Percentiles rank a stretch among this genome's conserved stretches.
phyloP scores from a whole-genome alignment of 139 green algal species.

The Asterochloris erici region DNA sequence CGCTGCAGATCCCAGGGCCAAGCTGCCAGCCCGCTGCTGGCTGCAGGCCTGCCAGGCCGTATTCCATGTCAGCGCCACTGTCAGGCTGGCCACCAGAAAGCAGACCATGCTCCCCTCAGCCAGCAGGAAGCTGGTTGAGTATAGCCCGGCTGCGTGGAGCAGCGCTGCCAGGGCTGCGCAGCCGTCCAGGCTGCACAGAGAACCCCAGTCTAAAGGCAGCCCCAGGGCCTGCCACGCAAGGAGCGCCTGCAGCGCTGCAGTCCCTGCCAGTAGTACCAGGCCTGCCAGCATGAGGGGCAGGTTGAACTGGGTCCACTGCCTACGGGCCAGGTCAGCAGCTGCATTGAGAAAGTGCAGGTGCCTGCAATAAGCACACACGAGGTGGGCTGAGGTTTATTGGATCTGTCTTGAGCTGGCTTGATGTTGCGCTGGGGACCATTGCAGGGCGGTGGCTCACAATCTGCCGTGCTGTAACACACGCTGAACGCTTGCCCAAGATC shows the following conservation, averaged over 20 bases:
- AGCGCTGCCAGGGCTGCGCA: neutral
- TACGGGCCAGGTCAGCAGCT: slow-evolving; percentile 50
- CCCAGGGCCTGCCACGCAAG: neutral
- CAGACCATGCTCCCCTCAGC: slow-evolving; percentile 49
- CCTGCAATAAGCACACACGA: neutral
- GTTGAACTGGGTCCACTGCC: slow-evolving; percentile 75
- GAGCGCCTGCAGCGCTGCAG: slow-evolving; percentile 34
- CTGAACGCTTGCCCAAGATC: too few relatives aligned
- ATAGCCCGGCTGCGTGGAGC: slow-evolving; percentile 41
- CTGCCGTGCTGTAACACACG: too few relatives aligned
- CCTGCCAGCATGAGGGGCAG: slow-evolving; percentile 47
- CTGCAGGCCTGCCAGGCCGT: neutral
- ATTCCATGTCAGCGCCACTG: slow-evolving; percentile 25
- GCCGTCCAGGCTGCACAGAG: too few relatives aligned
- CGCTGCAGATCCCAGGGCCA: too few relatives aligned
- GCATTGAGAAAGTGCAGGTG: slow-evolving; percentile 37
- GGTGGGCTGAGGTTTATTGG: too few relatives aligned
- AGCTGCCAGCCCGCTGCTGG: too few relatives aligned
- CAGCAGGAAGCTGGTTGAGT: slow-evolving; percentile 56
- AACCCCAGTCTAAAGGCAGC: neutral
- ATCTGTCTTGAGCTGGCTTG: too few relatives aligned
- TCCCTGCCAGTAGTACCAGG: slow-evolving; percentile 35
- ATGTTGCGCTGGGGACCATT: too few relatives aligned
- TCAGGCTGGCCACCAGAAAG: slow-evolving; percentile 25
- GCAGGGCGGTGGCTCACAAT: too few relatives aligned